Base-by-base conservation (phyloP, 2,329 filamentous ascomycete genomes). In the Polychaeton citri region DNA sequence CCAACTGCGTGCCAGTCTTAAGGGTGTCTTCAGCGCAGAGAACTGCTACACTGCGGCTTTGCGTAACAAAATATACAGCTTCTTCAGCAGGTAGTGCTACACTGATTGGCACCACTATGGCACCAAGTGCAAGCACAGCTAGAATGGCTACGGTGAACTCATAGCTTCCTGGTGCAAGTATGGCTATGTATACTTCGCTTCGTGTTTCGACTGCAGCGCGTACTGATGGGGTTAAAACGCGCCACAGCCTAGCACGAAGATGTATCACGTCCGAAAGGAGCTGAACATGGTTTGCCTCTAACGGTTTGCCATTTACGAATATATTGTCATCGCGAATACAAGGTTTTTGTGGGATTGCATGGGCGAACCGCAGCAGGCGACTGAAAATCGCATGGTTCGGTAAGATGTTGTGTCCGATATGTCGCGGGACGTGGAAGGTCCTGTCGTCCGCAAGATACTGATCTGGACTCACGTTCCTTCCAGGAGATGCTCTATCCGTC, bases 41-140 rank as follows among this genome's bases (percentile, higher is more conserved):
- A 1, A 66, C 53, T 17, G 60, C 52, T 1, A 48, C 57, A 9
- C 58, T 53, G 24, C 45, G 45, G 5, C 61, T 61, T 37, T 63
- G 66, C 6, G 54, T 51, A 5, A 60, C 50, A 37, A 64, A 66
- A 41, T 66, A 67, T n/a, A 54, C 43, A 4, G 61, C 61, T 43
- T 67, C 64, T 32, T 63, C 54, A 5, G 63, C 50, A 2, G 63
- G 60, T 5, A 66, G 37, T 8, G 52, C 57, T 9, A 61, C 56
- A 17, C 57, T 55, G 41, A 68, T 58, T 3, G 64, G 65, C 6
- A 69, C 65, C 1, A 60, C 59, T 10, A 63, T 65, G 3, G 61
- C 66, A 13, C 60, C 60, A 6, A 62, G 43, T 10, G 61, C 61
- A 21, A 60, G 46, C 19, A 62, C 48, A 3, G 59, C 54, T 18